phyloP scores from a whole-genome alignment of 2,329 filamentous ascomycete species.

The Coniochaeta sp. region DNA sequence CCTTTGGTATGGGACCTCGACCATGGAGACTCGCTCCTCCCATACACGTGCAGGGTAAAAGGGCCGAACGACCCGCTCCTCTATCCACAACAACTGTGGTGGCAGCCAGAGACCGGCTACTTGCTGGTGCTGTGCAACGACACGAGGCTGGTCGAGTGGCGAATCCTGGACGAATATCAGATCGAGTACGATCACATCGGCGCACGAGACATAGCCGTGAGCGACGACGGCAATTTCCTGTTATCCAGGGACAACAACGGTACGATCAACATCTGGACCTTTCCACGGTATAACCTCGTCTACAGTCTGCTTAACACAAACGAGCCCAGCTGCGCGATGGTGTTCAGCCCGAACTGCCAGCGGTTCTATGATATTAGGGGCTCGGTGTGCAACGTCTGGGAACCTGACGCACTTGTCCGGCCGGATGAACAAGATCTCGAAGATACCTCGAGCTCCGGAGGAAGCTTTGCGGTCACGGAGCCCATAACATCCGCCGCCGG shows the following conservation, averaged over 20 bases:
- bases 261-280: slow-evolving; percentile 1
- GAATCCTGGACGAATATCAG: background rate
- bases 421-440: background rate
- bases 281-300: background rate
- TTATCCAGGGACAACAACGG: background rate
- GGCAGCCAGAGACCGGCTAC: background rate
- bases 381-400: slow-evolving; percentile 1
- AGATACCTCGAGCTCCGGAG: background rate
- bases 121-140: background rate
- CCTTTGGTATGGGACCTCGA: background rate
- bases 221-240: slow-evolving; percentile 2
- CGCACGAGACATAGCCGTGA: background rate
- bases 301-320: slow-evolving; percentile 1
- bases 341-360: slow-evolving; percentile 1
- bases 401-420: slow-evolving; percentile 1
- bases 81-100: background rate
- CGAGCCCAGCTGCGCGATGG: background rate
- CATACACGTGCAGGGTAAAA: background rate
- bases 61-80: background rate
- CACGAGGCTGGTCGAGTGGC: slow-evolving; percentile 1
- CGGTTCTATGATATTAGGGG: slow-evolving; percentile 4
- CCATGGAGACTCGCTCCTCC: background rate
- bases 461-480: background rate
- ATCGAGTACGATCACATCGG: slow-evolving; percentile 1
- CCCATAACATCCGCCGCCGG: background rate